Evolutionary conservation across 768 basidiomycete species (phyloP).

Genomic region (Dendrothele bispora): DNA sequence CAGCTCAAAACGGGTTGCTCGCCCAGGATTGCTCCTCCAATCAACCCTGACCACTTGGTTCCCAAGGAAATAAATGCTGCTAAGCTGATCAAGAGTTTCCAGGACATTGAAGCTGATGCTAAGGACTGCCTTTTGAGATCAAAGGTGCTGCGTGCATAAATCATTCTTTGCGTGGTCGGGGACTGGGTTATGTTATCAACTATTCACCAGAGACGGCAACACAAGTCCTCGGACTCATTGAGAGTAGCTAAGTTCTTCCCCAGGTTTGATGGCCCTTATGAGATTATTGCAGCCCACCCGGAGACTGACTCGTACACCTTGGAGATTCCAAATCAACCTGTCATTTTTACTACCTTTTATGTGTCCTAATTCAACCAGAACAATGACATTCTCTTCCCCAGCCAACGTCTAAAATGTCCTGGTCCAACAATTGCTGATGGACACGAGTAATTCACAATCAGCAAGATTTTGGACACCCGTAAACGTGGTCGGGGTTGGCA

Average conservation of each 20-base stretch:
- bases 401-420: too few relatives aligned
- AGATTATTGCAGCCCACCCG: conserved; percentile 13
- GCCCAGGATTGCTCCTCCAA: conserved; percentile 21
- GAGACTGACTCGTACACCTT: conserved; percentile 16
- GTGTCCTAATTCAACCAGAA: too few relatives aligned
- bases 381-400: too few relatives aligned
- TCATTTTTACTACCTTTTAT: conserved; percentile 28
- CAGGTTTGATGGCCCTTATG: conserved; percentile 20
- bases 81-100: neutral
- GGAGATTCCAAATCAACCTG: conserved; percentile 14
- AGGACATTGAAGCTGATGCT: neutral
- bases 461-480: too few relatives aligned
- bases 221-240: conserved; percentile 14
- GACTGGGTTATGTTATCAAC: conserved; percentile 30
- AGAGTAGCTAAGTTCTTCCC: conserved; percentile 34
- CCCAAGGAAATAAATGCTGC: neutral
- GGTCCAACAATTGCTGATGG: too few relatives aligned
- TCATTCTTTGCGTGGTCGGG: conserved; percentile 14
- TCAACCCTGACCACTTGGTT: neutral
- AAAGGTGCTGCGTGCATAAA: neutral
- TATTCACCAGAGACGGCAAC: conserved; percentile 17
- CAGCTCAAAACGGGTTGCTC: conserved; percentile 19
- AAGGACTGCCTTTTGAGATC: neutral
- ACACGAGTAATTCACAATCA: too few relatives aligned
- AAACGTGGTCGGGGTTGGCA: too few relatives aligned